Base-by-base conservation (phyloP, 2,329 filamentous ascomycete species). In the Albophoma yamanashiensis region DNA sequence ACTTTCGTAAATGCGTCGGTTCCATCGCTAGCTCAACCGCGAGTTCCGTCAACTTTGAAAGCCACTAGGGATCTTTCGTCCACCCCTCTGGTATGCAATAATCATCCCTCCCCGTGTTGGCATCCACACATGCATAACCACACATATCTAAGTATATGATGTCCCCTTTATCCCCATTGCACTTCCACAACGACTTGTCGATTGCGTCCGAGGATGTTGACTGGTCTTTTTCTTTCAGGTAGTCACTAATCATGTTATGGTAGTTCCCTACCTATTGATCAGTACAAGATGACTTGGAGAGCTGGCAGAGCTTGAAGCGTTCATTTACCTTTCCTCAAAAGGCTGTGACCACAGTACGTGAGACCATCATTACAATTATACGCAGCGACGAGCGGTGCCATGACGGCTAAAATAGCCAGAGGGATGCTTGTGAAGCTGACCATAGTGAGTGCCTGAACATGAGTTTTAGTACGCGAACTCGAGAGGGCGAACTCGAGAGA, bases 1-100 rank as follows among this genome's bases (percentile, higher is more conserved):
- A 69, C 71, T 9, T 69, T 65, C 60, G 66, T 66, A 9, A 71
- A 74, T 61, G 61, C 5, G 57, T 67, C 12, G 72, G 57, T 67
- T 69, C 8, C 57, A 65, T 34, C 68, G 71, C 34, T 68, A 74
- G 43, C 69, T 74, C 60, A 66, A 65, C 22, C 63, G 70, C 68
- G 8, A 62, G 64, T 4, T 31, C 27, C 43, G 25, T 22, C 22
- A 47, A 17, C 3, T 47, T 15, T 15, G 43, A 20, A 14, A 6
- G 11, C 11, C 25, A 47, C 25, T 25, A 43, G 8, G 40, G 40
- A 14, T 1, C 4, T 1, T 2, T 3, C 43, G n/a, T 15, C 43
- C 43, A 47, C 12, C 43, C 43, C 1, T 11, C 1, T 15, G 8
- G 5, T 6, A 25, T 14, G 22, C 43, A 47, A 6, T 47, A 47